Evolutionary conservation across 495 filamentous ascomycete genomes (phyloP), one percentile per base, ranked within the genome.

Genomic region (Daldinia grandis): DNA sequence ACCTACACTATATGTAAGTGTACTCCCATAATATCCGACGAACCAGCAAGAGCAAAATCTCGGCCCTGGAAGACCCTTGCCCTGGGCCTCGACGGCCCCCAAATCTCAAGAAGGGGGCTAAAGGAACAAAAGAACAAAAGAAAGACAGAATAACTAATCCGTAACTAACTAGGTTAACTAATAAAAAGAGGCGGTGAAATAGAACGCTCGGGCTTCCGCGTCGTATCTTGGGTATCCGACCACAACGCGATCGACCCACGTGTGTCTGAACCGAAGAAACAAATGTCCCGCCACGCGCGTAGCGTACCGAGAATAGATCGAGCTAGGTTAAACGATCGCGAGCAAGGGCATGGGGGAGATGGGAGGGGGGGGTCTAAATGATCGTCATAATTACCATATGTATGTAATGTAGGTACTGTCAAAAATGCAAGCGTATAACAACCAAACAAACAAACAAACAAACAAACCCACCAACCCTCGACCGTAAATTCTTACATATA

Each of bases 141-240:
- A 28, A 9, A 37, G 53, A 57, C 40, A 54, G 0, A 3, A 19
- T 17, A 21, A 17, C 7, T 28, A 7, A 42, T n/a, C n/a, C n/a
- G n/a, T n/a, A n/a, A n/a, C n/a, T n/a, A n/a, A n/a, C n/a, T n/a
- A n/a, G n/a, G n/a, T n/a, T n/a, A n/a, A n/a, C n/a, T n/a, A 1
- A 31, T 47, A 55, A 31, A 12, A 66, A 58, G 19, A 61, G 25
- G 64, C 64, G 64, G 69, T 68, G 69, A 72, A 64, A 65, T 56
- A 47, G 28, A 57, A 55, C 44, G 49, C 64, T 60, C 59, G 64
- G 68, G 51, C 57, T 57, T 49, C 67, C 49, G 35, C 50, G 38
- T 42, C 31, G 31, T 42, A 37, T 53, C 55, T 51, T 61, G 60
- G 69, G 69, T 67, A 68, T 53, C 49, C 64, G 68, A 68, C 64